Evolutionary conservation across 1,284 basidiomycete genomes (phyloP).

Genomic region (Cutaneotrichosporon arboriforme): DNA sequence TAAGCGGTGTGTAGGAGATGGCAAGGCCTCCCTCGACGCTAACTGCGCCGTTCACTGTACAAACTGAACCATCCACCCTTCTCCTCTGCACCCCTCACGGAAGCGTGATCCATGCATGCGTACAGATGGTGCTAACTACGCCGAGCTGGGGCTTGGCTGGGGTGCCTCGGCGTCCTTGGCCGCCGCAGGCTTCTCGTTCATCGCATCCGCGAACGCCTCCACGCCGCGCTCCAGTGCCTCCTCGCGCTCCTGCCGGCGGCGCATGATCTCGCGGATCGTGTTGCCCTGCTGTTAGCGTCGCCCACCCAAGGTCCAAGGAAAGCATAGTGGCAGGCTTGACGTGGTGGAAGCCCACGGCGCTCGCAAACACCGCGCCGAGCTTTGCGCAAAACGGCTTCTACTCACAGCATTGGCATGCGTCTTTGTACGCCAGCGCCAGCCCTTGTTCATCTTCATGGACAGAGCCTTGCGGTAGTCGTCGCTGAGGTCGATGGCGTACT

Average conservation of each 20-base stretch:
- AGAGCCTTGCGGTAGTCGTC: constrained; percentile 50
- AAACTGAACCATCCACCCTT: background rate
- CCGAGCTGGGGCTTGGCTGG: background rate
- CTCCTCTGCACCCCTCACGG: background rate
- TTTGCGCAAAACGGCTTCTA: background rate
- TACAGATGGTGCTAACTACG: background rate
- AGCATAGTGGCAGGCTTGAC: too few species aligned
- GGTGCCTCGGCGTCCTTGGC: too few species aligned
- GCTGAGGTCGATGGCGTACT: constrained; percentile 54
- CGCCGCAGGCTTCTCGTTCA: too few species aligned
- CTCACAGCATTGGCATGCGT: constrained; percentile 41
- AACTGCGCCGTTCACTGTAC: background rate
- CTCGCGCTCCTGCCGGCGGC: constrained; percentile 55
- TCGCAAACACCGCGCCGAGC: too few species aligned
- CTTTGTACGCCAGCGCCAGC: constrained; percentile 39
- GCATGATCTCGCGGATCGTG: constrained; percentile 41
- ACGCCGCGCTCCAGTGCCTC: constrained; percentile 43
- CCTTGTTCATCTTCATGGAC: constrained; percentile 37
- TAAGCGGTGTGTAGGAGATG: too few species aligned
- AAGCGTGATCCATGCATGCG: constrained; percentile 4
- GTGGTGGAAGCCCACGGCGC: too few species aligned
- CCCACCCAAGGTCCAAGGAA: too few species aligned
- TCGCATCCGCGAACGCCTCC: background rate
- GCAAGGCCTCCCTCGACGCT: background rate
- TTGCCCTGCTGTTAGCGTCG: constrained; percentile 36